These are phyloP conservation scores for Fusarium guadeloupense DNA, from an alignment of 2,329 filamentous ascomycete genomes.

Conservation along the genomic window DNA sequence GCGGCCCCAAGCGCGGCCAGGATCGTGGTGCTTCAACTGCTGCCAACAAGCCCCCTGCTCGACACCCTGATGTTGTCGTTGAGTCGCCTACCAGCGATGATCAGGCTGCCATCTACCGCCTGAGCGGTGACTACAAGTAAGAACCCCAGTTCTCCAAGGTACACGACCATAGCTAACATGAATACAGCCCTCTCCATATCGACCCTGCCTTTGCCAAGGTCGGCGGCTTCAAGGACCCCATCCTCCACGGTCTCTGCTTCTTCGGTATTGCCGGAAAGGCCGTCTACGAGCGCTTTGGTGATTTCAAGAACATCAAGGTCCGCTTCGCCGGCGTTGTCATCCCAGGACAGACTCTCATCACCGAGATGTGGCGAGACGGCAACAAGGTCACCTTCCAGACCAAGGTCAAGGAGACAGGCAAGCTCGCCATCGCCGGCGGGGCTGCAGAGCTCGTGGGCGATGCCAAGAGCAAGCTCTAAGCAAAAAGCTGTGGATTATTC, in stretches of 20 bases:
- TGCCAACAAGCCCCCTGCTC: constrained; percentile 78
- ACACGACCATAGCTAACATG: not conserved
- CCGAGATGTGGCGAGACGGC: constrained; percentile 94
- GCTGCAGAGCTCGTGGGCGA: constrained; percentile 74
- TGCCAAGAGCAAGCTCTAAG: constrained; percentile 46
- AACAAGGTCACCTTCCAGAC: constrained; percentile 83
- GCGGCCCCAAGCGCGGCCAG: constrained; percentile 77
- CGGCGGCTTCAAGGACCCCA: constrained; percentile 92
- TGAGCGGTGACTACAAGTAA: constrained; percentile 91
- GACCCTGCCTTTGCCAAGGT: constrained; percentile 94
- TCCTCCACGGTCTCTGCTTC: constrained; percentile 95
- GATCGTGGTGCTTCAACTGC: constrained; percentile 85
- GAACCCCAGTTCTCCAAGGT: constrained; percentile 27
- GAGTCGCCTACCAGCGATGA: constrained; percentile 89
- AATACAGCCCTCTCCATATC: constrained; percentile 83
- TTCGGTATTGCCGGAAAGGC: constrained; percentile 94
- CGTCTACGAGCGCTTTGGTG: constrained; percentile 83
- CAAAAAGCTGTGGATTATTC: constrained; percentile 5
- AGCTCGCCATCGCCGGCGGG: constrained; percentile 83
- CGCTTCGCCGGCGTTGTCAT: constrained; percentile 87
- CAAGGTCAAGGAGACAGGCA: constrained; percentile 92
- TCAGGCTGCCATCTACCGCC: constrained; percentile 91
- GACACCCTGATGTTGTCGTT: constrained; percentile 80
- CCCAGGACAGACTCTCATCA: constrained; percentile 88
- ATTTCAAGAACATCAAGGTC: constrained; percentile 91